A percentile compares a stretch with the other conserved stretches of the same genome.
phyloP scores from a whole-genome alignment of 1,284 basidiomycete species.

The Marasmius fiardii region DNA sequence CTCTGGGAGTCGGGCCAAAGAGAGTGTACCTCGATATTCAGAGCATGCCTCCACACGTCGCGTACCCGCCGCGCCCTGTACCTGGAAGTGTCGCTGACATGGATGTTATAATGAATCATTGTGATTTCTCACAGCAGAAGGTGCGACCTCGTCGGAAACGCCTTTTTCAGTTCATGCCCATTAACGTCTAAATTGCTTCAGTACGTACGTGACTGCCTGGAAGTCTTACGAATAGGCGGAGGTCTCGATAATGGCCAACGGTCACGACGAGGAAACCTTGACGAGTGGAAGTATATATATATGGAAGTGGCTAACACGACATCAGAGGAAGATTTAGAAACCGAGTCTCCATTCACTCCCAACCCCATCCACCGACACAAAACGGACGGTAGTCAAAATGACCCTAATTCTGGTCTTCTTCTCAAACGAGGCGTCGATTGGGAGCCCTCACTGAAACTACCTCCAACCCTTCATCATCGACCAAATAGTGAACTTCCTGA shows the following conservation, averaged over 20 bases:
- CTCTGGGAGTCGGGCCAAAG: slow-evolving; percentile 51
- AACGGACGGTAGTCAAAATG: slow-evolving; percentile 37
- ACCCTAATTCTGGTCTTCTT: slow-evolving; percentile 37
- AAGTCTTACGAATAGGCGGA: slow-evolving; percentile 70
- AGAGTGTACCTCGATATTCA: slow-evolving; percentile 60
- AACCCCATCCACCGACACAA: slow-evolving; percentile 30
- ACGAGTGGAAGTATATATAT: slow-evolving; percentile 69
- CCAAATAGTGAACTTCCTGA: slow-evolving; percentile 52
- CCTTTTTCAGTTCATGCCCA: not conserved
- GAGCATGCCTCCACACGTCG: slow-evolving; percentile 41
- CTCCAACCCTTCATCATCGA: slow-evolving; percentile 27
- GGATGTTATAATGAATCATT: slow-evolving; percentile 69
- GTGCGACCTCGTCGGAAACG: slow-evolving; percentile 35
- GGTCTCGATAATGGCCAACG: slow-evolving; percentile 66
- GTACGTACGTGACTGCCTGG: slow-evolving; percentile 53
- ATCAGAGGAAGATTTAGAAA: slow-evolving; percentile 14
- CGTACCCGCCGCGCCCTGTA: slow-evolving; percentile 64
- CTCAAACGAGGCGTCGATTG: slow-evolving; percentile 38
- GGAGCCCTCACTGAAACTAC: slow-evolving; percentile 31
- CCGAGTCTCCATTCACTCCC: slow-evolving; percentile 15
- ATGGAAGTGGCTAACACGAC: slow-evolving; percentile 41
- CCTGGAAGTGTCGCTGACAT: slow-evolving; percentile 68
- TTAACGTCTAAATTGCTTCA: slow-evolving; percentile 1
- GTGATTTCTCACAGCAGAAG: slow-evolving; percentile 65
- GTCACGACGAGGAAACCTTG: slow-evolving; percentile 53